Percentiles rank a stretch among this genome's conserved stretches.
phyloP scores from a whole-genome alignment of 192 early-diverging fungal genomes.

The Backusella psychrophila region DNA sequence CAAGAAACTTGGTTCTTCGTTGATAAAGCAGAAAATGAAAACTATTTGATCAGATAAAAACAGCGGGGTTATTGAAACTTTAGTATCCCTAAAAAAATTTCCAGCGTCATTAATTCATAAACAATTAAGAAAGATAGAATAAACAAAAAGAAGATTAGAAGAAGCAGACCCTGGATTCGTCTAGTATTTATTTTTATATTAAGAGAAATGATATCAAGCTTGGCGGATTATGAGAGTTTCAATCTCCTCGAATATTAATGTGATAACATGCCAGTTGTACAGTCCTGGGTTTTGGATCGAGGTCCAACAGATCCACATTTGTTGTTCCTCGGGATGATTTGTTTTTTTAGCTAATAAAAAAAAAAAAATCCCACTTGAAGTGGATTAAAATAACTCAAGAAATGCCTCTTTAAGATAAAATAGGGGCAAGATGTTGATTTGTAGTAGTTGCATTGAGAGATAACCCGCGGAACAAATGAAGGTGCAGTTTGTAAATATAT shows the following conservation, averaged over 20 bases:
- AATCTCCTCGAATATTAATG: background rate
- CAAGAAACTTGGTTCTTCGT: background rate
- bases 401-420: slow-evolving; percentile 2
- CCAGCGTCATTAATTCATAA: background rate
- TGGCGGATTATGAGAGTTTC: background rate
- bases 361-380: background rate
- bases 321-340: background rate
- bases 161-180: background rate
- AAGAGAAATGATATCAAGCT: background rate
- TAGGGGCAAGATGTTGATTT: background rate
- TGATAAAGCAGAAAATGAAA: background rate
- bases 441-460: background rate
- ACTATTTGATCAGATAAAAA: background rate
- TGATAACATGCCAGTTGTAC: background rate
- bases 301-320: background rate
- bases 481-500: background rate
- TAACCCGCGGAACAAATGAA: background rate
- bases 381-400: background rate
- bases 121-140: background rate
- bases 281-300: slow-evolving; percentile 2
- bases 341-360: background rate
- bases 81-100: background rate
- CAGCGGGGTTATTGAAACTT: background rate
- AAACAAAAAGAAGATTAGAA: background rate
- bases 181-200: background rate